A percentile compares a stretch with the other conserved stretches of the same genome.
Conservation (phyloP, 768 basidiomycete species). For the Tylopilus sp. region DNA sequence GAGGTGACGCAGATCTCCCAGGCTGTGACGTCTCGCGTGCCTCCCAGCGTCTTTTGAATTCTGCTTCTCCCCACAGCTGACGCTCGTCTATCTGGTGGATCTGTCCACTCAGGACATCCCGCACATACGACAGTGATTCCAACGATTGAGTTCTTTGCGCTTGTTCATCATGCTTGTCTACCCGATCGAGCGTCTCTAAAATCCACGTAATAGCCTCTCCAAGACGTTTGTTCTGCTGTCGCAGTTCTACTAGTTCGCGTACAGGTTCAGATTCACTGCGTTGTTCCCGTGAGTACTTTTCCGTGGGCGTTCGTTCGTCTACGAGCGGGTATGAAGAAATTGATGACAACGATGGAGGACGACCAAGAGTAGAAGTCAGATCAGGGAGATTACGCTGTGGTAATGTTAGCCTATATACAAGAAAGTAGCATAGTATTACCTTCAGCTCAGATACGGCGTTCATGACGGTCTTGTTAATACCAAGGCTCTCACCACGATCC, state of each 20-base stretch:
- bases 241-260: constrained; percentile 53
- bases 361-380: constrained; percentile 63
- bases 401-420: constrained; percentile 5
- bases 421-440: constrained; percentile 39
- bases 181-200: constrained; percentile 62
- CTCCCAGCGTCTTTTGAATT: constrained; percentile 38
- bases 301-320: constrained; percentile 54
- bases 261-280: constrained; percentile 69
- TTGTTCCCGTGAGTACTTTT: constrained; percentile 68
- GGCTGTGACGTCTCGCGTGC: constrained; percentile 23
- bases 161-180: constrained; percentile 34
- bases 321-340: constrained; percentile 57
- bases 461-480: constrained; percentile 82
- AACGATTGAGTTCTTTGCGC: constrained; percentile 57
- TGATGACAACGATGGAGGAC: constrained; percentile 36
- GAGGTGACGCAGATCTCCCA: constrained; percentile 16
- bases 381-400: constrained; percentile 82
- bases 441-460: constrained; percentile 75
- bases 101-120: constrained; percentile 64
- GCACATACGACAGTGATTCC: constrained; percentile 72
- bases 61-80: constrained; percentile 57
- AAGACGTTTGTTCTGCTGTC: constrained; percentile 56
- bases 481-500: constrained; percentile 73
- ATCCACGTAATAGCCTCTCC: constrained; percentile 74
- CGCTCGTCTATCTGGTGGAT: constrained; percentile 59